Base-by-base conservation (phyloP, 2,329 filamentous ascomycete genomes). In the Aspergillus pseudonomiae region DNA sequence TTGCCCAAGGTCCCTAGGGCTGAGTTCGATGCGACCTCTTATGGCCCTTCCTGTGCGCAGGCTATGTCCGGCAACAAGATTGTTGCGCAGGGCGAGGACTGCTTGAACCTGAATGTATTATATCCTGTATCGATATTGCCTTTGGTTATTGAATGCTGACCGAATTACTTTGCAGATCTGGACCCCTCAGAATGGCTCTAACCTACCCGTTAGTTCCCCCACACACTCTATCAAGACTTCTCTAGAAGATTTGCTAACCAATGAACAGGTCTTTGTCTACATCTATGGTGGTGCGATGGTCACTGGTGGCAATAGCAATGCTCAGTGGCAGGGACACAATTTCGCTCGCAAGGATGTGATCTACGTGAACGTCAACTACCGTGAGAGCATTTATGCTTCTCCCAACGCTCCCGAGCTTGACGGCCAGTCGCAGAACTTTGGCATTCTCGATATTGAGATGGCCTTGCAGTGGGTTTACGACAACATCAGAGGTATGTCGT, bases 221-320 rank as follows among this genome's bases (percentile, higher is more conserved):
- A 11, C 11, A 6, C 16, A 19, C 32, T 39, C 2, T 3, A 12
- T 26, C n/a, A 2, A n/a, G 21, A 10, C 2, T n/a, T 28, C 7
- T n/a, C 10, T 6, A 19, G 14, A 19, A 6, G 4, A 32, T 36
- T 14, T 6, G 12, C 52, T 55, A 55, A 55, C 32, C 12, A 16
- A 16, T 19, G 11, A 16, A 26, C 21, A 55, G 52, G 52, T 70
- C 2, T 69, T 70, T 41, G 66, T 70, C n/a, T 93, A 92, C 70
- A 82, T 85, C 5, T 77, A 82, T 10, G 86, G 91, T 69, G 81
- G 86, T 39, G 90, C 90, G 0, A 82, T 93, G 28, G 88, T 91
- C 16, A 70, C 68, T 5, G 68, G 68, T 3, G 68, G 68, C 9
- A 70, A 50, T 52, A 70, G 68, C 60, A 70, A 70, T 48, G 63